Evolutionary conservation across 2,329 filamentous ascomycete genomes (phyloP).

Genomic region (Colletotrichum sp.): DNA sequence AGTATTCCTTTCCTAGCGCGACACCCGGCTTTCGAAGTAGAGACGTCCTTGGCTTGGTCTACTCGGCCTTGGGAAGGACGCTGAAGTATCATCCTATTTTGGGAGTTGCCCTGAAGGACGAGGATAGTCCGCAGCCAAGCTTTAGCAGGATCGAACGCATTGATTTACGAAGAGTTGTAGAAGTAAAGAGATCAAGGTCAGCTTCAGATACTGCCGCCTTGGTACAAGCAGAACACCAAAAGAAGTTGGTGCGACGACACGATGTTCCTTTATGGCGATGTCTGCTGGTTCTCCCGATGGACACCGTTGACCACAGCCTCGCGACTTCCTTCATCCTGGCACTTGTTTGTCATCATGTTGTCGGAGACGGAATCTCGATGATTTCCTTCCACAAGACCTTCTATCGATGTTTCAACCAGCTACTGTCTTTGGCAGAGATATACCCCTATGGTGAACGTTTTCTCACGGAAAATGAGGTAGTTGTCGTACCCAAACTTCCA

Average conservation of each 20-base stretch:
- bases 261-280: not conserved
- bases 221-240: not conserved
- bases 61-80: not conserved
- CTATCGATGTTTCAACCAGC: not conserved
- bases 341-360: not conserved
- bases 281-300: not conserved
- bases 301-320: not conserved
- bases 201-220: not conserved
- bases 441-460: not conserved
- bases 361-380: not conserved
- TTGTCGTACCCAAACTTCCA: not conserved
- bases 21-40: not conserved
- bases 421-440: not conserved
- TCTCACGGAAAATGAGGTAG: not conserved
- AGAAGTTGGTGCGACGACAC: not conserved
- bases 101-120: not conserved
- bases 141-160: not conserved
- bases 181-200: not conserved
- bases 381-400: not conserved
- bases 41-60: not conserved
- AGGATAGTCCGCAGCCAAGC: not conserved
- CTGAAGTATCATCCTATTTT: not conserved
- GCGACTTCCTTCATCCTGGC: not conserved
- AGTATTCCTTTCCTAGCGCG: not conserved
- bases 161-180: not conserved